These are phyloP conservation scores for Aureobasidium vineae DNA, from an alignment of 2,329 filamentous ascomycete species.

Conservation along the genomic window DNA sequence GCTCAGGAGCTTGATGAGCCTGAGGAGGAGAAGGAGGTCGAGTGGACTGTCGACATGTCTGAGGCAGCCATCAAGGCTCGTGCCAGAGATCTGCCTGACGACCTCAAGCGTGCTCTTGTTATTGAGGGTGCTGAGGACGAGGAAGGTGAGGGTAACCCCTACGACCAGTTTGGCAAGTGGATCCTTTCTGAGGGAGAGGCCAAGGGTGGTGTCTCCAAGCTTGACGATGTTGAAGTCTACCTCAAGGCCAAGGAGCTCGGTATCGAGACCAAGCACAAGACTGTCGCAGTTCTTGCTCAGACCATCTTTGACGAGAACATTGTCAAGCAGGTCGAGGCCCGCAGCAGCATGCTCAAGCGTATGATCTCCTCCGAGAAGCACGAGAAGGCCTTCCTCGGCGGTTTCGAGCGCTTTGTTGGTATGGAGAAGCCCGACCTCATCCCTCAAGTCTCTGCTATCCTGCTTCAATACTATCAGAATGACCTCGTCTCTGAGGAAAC, in stretches of 20 bases:
- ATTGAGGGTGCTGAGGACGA: constrained; percentile 74
- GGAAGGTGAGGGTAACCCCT: constrained; percentile 73
- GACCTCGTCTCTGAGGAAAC: constrained; percentile 87
- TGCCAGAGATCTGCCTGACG: constrained; percentile 86
- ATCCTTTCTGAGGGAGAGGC: constrained; percentile 73
- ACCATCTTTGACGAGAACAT: constrained; percentile 92
- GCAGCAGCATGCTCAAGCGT: constrained; percentile 85
- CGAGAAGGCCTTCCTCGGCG: constrained; percentile 92
- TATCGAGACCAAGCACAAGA: constrained; percentile 92
- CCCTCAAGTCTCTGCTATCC: constrained; percentile 75
- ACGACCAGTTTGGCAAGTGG: constrained; percentile 93
- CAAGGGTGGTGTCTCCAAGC: constrained; percentile 68
- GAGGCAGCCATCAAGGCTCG: constrained; percentile 93
- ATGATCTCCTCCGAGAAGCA: constrained; percentile 84
- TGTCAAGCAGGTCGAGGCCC: constrained; percentile 78
- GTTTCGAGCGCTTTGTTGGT: constrained; percentile 88
- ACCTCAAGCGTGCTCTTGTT: constrained; percentile 83
- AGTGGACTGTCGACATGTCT: constrained; percentile 97
- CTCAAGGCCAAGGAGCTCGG: constrained; percentile 95
- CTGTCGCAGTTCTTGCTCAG: constrained; percentile 85
- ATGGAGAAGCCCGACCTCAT: constrained; percentile 78
- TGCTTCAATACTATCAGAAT: constrained; percentile 86
- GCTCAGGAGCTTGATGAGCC: constrained; percentile 70
- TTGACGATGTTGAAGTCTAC: constrained; percentile 89
- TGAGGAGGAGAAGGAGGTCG: constrained; percentile 73